Percentiles rank a stretch among this genome's conserved stretches.
Evolutionary conservation across 352 stramenopile species (phyloP).

Genomic region (Thraustochytrium striatum): DNA sequence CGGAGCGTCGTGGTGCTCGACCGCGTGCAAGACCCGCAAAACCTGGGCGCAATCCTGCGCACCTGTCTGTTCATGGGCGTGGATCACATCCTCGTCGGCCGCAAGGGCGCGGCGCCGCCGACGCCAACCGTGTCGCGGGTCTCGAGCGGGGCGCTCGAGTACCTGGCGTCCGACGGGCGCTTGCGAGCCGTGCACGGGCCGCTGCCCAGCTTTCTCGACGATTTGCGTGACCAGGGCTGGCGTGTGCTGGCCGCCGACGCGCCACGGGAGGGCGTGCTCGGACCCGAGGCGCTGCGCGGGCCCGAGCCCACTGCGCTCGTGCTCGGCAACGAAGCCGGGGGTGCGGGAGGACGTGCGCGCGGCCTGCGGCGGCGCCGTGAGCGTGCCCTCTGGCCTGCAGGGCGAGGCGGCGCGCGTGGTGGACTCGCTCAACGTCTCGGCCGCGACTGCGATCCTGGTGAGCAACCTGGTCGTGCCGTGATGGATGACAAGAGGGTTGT

Average conservation of each 20-base stretch:
- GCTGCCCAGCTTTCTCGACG: background rate
- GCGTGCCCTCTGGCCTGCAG: background rate
- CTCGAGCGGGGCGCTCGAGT: background rate
- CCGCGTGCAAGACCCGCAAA: constrained; percentile 11
- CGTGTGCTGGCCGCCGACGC: background rate
- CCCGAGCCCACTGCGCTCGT: background rate
- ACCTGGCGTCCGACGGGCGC: background rate
- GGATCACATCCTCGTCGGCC: background rate
- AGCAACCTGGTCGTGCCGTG: background rate
- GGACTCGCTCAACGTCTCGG: constrained; percentile 25
- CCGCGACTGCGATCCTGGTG: background rate
- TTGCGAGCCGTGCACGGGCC: background rate
- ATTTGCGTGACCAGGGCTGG: background rate
- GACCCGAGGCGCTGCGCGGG: background rate
- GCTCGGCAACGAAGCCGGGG: constrained; percentile 2
- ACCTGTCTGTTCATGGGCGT: constrained; percentile 10
- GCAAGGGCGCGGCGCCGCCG: background rate
- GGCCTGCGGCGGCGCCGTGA: constrained; percentile 1
- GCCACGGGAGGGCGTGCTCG: background rate
- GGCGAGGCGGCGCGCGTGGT: background rate
- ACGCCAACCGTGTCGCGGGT: background rate
- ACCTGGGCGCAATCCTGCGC: constrained; percentile 15
- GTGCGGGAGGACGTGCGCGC: background rate
- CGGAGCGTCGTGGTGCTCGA: background rate
- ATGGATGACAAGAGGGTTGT: too few relatives aligned